Evolutionary conservation across 495 filamentous ascomycete genomes (phyloP).

Genomic region (Tuber melanosporum): DNA sequence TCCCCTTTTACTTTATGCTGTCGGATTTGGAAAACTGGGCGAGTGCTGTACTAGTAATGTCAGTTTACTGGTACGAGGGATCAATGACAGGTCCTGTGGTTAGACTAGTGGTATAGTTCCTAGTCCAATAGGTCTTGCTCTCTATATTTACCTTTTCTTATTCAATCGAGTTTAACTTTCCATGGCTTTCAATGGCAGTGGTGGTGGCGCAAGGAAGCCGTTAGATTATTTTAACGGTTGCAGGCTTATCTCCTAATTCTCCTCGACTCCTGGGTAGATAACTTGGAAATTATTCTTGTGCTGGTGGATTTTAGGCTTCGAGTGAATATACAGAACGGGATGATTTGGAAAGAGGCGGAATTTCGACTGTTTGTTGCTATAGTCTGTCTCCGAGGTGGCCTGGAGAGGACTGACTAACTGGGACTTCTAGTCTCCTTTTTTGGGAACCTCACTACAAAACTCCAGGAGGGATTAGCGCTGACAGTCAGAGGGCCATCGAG

Average conservation of each 20-base stretch:
- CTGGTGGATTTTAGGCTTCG: conserved; percentile 48
- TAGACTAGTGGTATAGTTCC: background rate
- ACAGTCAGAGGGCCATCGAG: conserved; percentile 61
- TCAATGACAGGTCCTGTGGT: too few species aligned
- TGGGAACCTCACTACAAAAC: conserved; percentile 65
- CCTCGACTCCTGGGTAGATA: background rate
- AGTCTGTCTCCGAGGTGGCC: conserved; percentile 39
- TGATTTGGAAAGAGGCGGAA: conserved; percentile 68
- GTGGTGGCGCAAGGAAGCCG: background rate
- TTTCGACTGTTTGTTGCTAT: conserved; percentile 29
- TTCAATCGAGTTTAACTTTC: background rate
- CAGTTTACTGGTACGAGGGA: too few species aligned
- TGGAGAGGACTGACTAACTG: conserved; percentile 48
- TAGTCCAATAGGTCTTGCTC: background rate
- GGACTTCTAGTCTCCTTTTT: too few species aligned
- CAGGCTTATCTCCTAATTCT: conserved; percentile 39
- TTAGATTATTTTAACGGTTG: conserved; percentile 47
- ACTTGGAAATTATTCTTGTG: background rate
- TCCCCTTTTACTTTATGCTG: too few species aligned
- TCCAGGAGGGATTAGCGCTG: conserved; percentile 76
- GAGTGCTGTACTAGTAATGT: too few species aligned
- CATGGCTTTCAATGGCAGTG: background rate
- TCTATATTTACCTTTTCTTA: background rate
- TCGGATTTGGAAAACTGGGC: too few species aligned
- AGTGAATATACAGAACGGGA: conserved; percentile 61